A percentile compares a stretch with the other conserved stretches of the same genome.
These are phyloP conservation scores for Leishmania braziliensis DNA, from an alignment of 208 protist genomes.

Conservation along the genomic window DNA sequence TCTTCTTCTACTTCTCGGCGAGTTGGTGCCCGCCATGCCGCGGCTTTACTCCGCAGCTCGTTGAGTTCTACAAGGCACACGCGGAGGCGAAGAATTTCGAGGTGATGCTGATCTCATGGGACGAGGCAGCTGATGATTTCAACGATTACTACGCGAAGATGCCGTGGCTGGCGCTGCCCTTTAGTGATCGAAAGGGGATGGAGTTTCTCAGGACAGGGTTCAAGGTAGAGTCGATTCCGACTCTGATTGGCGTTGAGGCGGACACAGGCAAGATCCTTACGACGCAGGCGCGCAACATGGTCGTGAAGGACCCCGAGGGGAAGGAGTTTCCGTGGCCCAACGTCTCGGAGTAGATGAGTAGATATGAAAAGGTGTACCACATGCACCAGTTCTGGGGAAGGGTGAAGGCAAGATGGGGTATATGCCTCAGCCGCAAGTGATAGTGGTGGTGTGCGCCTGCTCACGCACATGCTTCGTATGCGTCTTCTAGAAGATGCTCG, in stretches of 20 bases:
- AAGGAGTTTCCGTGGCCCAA: slow-evolving; percentile 72
- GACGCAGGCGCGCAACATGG: slow-evolving; percentile 51
- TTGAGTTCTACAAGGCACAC: slow-evolving; percentile 83
- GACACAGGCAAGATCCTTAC: slow-evolving; percentile 76
- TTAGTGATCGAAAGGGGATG: slow-evolving; percentile 41
- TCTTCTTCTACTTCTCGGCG: slow-evolving; percentile 92
- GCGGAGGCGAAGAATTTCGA: slow-evolving; percentile 83
- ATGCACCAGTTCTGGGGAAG: neutral
- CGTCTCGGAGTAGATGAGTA: slow-evolving; percentile 6
- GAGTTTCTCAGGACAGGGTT: slow-evolving; percentile 61
- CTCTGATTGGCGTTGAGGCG: slow-evolving; percentile 73
- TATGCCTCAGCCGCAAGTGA: neutral
- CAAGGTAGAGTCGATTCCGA: slow-evolving; percentile 79
- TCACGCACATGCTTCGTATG: neutral
- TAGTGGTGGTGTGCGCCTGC: neutral
- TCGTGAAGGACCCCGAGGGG: slow-evolving; percentile 73
- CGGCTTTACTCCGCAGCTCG: slow-evolving; percentile 87
- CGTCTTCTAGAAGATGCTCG: neutral
- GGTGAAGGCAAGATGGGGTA: neutral
- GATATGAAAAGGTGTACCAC: neutral
- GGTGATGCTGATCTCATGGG: slow-evolving; percentile 81
- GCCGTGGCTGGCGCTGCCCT: slow-evolving; percentile 83
- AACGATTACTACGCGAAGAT: slow-evolving; percentile 80
- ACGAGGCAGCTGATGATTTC: slow-evolving; percentile 79
- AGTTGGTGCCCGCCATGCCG: slow-evolving; percentile 95